phyloP scores from a whole-genome alignment of 306 rosid genomes.

The Datisca glomerata region DNA sequence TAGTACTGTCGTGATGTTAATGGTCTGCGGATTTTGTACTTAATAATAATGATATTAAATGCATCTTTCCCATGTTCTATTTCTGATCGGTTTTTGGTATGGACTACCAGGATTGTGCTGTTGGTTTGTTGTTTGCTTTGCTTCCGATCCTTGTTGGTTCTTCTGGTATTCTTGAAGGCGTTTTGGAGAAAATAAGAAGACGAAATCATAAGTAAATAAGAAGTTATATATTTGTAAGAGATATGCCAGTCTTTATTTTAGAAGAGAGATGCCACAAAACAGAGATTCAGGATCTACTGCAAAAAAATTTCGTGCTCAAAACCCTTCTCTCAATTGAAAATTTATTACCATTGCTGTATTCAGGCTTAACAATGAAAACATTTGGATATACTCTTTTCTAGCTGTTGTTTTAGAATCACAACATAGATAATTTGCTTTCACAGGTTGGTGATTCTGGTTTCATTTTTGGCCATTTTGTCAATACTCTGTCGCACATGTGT shows the following conservation, averaged over 20 bases:
- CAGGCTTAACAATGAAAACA: too few species aligned
- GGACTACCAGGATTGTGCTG: slow-evolving; percentile 77
- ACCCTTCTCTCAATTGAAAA: too few species aligned
- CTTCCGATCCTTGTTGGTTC: slow-evolving; percentile 93
- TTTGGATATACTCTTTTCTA: neutral
- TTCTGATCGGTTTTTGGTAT: slow-evolving; percentile 5
- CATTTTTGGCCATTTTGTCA: slow-evolving; percentile 63
- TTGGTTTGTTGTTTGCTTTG: slow-evolving; percentile 93
- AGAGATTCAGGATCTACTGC: too few species aligned
- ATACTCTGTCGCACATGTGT: slow-evolving; percentile 74
- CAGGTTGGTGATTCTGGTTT: slow-evolving; percentile 64
- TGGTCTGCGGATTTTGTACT: too few species aligned
- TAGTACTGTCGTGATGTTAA: too few species aligned
- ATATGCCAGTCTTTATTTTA: neutral
- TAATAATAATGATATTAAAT: too few species aligned
- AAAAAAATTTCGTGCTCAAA: too few species aligned
- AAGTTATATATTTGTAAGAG: slow-evolving; percentile 10
- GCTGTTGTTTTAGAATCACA: slow-evolving; percentile 6
- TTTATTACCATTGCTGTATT: too few species aligned
- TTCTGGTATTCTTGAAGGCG: slow-evolving; percentile 91
- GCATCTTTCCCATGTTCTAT: neutral
- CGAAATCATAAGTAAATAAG: slow-evolving; percentile 55
- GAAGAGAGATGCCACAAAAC: too few species aligned
- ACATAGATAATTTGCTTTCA: slow-evolving; percentile 9
- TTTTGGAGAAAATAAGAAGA: slow-evolving; percentile 83